phyloP scores from a whole-genome alignment of 2,329 filamentous ascomycete genomes.

The Trichoderma cornu-damae region DNA sequence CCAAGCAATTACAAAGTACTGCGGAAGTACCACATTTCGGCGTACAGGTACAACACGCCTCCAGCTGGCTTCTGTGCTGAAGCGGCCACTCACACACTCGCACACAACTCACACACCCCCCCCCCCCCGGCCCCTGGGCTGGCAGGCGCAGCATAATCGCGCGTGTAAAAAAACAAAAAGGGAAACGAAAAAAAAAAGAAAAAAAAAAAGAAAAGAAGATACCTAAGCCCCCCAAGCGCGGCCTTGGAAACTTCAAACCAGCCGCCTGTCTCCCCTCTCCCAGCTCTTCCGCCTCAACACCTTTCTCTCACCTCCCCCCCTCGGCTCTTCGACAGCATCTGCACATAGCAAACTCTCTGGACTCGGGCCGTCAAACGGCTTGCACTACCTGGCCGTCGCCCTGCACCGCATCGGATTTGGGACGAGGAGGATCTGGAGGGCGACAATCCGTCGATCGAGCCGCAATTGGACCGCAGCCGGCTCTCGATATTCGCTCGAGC shows the following conservation, averaged over 20 bases:
- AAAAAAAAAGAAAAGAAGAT: constrained; percentile 20
- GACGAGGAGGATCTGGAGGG: constrained; percentile 1
- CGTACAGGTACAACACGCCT: constrained; percentile 16
- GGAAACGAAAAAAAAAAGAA: no score
- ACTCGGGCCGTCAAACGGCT: constrained; percentile 14
- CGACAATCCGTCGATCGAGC: constrained; percentile 4
- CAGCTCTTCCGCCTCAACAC: constrained; percentile 19
- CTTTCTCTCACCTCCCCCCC: constrained; percentile 14
- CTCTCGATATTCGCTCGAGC: constrained; percentile 4
- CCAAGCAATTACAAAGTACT: constrained; percentile 11
- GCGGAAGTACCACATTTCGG: constrained; percentile 6
- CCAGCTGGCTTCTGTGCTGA: constrained; percentile 11
- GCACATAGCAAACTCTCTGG: constrained; percentile 6
- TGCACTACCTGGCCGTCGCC: constrained; percentile 7
- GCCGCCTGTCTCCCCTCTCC: no score
- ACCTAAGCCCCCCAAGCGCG: constrained; percentile 23
- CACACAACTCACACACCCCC: no score
- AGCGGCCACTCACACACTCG: constrained; percentile 16
- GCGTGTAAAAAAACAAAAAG: constrained; percentile 25
- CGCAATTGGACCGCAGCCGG: constrained; percentile 4
- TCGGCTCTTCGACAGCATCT: constrained; percentile 5
- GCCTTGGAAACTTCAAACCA: constrained; percentile 19
- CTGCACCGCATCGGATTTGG: background rate
- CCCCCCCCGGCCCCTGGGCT: constrained; percentile 15
- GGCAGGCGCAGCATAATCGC: constrained; percentile 24